phyloP scores from a whole-genome alignment of 1,284 basidiomycete genomes.

The Pisolithus thermaeus region DNA sequence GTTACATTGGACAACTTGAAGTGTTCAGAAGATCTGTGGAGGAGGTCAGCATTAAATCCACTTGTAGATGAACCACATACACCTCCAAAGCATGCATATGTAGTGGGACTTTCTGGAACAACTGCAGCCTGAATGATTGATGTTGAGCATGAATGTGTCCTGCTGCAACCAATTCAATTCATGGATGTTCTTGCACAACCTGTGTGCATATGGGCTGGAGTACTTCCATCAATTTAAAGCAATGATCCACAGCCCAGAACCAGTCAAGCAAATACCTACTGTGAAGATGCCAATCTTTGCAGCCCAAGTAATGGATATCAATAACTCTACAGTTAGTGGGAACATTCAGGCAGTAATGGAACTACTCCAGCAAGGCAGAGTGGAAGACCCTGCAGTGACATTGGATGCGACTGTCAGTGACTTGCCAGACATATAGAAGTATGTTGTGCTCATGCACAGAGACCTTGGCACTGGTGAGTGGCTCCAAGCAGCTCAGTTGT shows the following conservation, averaged over 20 bases:
- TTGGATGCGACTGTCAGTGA: background rate
- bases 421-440: background rate
- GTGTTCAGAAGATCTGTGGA: slow-evolving; percentile 23
- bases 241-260: slow-evolving; percentile 2
- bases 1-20: slow-evolving; percentile 16
- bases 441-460: background rate
- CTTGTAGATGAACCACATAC: too few species aligned
- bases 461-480: slow-evolving; percentile 1
- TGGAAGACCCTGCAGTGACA: background rate
- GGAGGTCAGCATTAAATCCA: slow-evolving; percentile 5
- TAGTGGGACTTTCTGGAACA: too few species aligned
- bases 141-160: slow-evolving; percentile 4
- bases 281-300: background rate
- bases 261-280: background rate
- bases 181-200: slow-evolving; percentile 21
- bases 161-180: slow-evolving; percentile 19
- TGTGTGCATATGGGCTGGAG: slow-evolving; percentile 20
- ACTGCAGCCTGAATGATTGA: too few species aligned
- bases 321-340: slow-evolving; percentile 3
- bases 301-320: background rate
- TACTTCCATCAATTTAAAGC: slow-evolving; percentile 21
- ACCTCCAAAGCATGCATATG: too few species aligned
- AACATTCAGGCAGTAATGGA: slow-evolving; percentile 3
- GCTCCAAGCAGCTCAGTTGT: background rate
- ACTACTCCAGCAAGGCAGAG: background rate